Evolutionary conservation across 2,329 filamentous ascomycete genomes (phyloP), one percentile per base, ranked within the genome.

Genomic region (Rachicladosporium sp.): DNA sequence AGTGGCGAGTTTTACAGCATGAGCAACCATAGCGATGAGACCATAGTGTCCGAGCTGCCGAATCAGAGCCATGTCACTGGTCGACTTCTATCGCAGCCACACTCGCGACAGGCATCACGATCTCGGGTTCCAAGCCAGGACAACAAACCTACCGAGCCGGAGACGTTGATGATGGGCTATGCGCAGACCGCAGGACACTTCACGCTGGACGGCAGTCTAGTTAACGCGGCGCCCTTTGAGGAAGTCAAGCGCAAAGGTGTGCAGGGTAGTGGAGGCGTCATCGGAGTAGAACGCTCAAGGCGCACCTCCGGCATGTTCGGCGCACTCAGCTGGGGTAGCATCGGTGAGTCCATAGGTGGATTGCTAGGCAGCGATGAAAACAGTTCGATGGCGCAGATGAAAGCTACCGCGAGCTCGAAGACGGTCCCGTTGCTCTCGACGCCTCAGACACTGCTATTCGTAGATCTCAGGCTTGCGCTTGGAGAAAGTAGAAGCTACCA

Each of bases 101-200:
- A 59, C 41, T 43, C 46, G 33, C 60, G 70, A 37, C 62, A 67
- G 49, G 56, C 60, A 38, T 73, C 71, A n/a, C 45, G 47, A 23
- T 51, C 50, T 7, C 44, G 44, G 10, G 42, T 43, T 29, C 44
- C 35, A 63, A 59, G 42, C 47, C 62, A 63, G 65, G 53, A 68
- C 64, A 44, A 33, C 64, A 60, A 42, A 48, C 63, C 64, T 65
- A 53, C 68, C 64, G 58, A 68, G 31, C 78, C 84, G 1, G 88
- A 96, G 57, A 80, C 81, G 1, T 65, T 98, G 39, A 93, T 98
- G 78, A 98, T 98, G 91, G 91, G 88, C 0, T 98, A 93, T 61
- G 89, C 85, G 2, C 91, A 98, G 52, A 76, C 96, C 2, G 83
- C 86, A 60, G 91, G 91, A 3, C 88, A 84, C 0, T 98, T 98